Percentiles rank a stretch among this genome's conserved stretches.
Evolutionary conservation across 1,284 basidiomycete genomes (phyloP).

Genomic region (Neolentinus lepideus): DNA sequence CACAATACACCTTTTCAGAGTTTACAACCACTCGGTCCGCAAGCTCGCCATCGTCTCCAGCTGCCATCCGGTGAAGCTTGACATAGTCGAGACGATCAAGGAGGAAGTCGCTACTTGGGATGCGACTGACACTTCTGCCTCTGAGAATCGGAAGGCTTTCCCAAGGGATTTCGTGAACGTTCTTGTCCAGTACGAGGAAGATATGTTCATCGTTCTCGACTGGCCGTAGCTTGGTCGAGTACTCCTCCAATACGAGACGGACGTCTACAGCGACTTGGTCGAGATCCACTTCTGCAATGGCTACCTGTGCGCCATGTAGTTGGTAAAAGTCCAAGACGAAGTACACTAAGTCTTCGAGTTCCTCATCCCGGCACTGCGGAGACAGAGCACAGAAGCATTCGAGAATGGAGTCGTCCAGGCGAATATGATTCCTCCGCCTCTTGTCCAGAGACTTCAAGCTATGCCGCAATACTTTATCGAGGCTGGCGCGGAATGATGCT

Average conservation of each 20-base stretch:
- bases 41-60: slow-evolving; percentile 4
- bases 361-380: slow-evolving; percentile 82
- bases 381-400: slow-evolving; percentile 82
- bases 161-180: slow-evolving; percentile 90
- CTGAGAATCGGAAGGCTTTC: slow-evolving; percentile 88
- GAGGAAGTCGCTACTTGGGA: slow-evolving; percentile 87
- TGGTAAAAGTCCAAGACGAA: slow-evolving; percentile 94
- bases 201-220: slow-evolving; percentile 55
- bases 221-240: slow-evolving; percentile 24
- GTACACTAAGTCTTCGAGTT: slow-evolving; percentile 91
- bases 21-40: slow-evolving; percentile 53
- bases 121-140: slow-evolving; percentile 81
- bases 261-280: slow-evolving; percentile 80
- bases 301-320: slow-evolving; percentile 85
- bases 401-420: slow-evolving; percentile 68
- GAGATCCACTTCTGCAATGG: slow-evolving; percentile 89
- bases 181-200: slow-evolving; percentile 90
- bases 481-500: slow-evolving; percentile 39
- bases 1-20: slow-evolving; percentile 68
- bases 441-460: slow-evolving; percentile 56
- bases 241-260: slow-evolving; percentile 63
- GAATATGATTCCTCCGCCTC: slow-evolving; percentile 45
- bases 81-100: slow-evolving; percentile 72
- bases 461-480: slow-evolving; percentile 72
- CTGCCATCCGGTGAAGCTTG: slow-evolving; percentile 19